phyloP scores from a whole-genome alignment of 371 early-diverging fungal genomes.

The Capillidium heterosporum region DNA sequence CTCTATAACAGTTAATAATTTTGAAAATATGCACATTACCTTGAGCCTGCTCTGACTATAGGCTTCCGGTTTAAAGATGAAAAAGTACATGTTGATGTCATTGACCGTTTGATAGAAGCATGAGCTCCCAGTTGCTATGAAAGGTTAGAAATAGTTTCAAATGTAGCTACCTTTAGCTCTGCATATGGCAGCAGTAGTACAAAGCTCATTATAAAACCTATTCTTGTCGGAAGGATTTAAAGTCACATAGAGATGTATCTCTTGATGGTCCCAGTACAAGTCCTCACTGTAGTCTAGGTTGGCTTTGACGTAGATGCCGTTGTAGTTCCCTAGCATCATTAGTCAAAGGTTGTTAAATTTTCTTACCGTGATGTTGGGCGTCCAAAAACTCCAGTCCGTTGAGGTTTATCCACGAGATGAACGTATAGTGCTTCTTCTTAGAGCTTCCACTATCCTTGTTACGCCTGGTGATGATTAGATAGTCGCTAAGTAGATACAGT shows the following conservation, averaged over 20 bases:
- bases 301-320: neutral
- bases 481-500: conserved; percentile 3
- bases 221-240: neutral
- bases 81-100: neutral
- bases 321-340: neutral
- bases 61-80: neutral
- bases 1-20: neutral
- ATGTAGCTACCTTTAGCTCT: neutral
- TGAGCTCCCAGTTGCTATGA: neutral
- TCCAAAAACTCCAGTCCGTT: conserved; percentile 3
- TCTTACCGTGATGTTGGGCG: neutral
- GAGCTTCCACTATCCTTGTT: neutral
- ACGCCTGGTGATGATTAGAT: neutral
- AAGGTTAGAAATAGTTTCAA: neutral
- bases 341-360: neutral
- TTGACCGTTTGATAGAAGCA: neutral
- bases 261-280: conserved; percentile 6
- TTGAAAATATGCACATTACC: neutral
- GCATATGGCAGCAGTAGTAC: neutral
- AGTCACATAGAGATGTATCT: neutral
- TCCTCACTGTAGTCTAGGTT: conserved; percentile 4
- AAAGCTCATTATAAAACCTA: conserved; percentile 2
- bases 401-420: conserved; percentile 5
- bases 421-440: neutral
- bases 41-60: neutral